Evolutionary conservation across 2,329 filamentous ascomycete genomes (phyloP), one percentile per base, ranked within the genome.

Genomic region (Ophiostoma perfectum): DNA sequence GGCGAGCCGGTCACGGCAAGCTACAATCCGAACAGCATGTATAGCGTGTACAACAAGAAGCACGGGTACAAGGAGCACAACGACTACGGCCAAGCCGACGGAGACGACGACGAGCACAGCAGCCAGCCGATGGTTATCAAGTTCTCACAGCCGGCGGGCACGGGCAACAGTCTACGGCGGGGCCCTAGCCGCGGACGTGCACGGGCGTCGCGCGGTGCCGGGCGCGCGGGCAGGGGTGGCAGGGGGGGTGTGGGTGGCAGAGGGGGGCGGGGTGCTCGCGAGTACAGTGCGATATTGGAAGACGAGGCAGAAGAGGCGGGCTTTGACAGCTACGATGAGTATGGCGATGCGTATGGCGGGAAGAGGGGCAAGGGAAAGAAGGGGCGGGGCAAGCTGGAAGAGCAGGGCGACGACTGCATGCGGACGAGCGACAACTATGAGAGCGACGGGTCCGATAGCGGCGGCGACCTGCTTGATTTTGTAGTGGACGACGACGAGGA

Each of bases 391-490:
- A 67, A 69, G 1, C 67, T 71, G 52, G 81, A 84, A 65, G 82
- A 83, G 64, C 64, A 79, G 27, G 83, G 82, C 16, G 83, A 85
- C 69, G 83, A 85, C 69, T 84, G 83, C 72, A 80, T 79, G 67
- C 77, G 81, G 36, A 81, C 81, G 14, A 83, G 81, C 71, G 82
- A 84, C 70, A 71, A 80, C 68, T 74, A 80, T 69, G 79, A 81
- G 65, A 79, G 77, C 18, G 79, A 81, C 70, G 82, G 79, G 14
- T 83, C 81, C 0, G 83, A 84, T 69, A 78, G 79, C 69, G 82
- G 81, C 12, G 78, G 76, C 62, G 84, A 86, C 71, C 75, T 86
- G 14, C 68, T 85, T 72, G 79, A 86, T 78, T 83, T 91, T 77
- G 74, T 91, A 73, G 80, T 88, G 74, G 75, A 79, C 71, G 76